Base-by-base conservation (phyloP, 1,139 yeast species). In the Arxiozyma bovina region DNA sequence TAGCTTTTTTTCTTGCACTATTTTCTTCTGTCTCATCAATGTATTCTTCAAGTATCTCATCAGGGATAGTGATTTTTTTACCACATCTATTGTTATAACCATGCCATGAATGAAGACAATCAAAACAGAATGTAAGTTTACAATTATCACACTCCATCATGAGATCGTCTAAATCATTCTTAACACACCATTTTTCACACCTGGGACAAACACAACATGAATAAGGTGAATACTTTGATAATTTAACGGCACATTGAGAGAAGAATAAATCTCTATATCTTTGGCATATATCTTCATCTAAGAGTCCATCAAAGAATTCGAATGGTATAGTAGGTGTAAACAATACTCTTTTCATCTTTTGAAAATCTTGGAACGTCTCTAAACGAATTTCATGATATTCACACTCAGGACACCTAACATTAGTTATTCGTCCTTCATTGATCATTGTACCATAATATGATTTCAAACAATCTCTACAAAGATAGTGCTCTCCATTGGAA, bases 91-190 rank as follows among this genome's bases (percentile, higher is more conserved):
- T 77, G 54, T 73, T 76, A 21, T 76, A 70, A 1, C 87, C 87
- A 67, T 84, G 91, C 84, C 87, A 83, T 1, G 87, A 80, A 58
- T 79, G 82, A 17, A 74, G 68, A 65, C 90, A 84, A 42, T 74
- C 75, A 57, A 74, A 74, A 63, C 90, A 84, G 62, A 82, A 84
- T 1, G 86, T 84, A 62, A 77, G 74, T 17, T 71, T 67, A 64
- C 89, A 84, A 11, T 65, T 60, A 0, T 75, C 70, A 60, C 91
- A 84, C 20, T 77, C 73, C 9, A 82, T 75, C 57, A 84, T 69
- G n/a, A 75, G 69, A 18, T 79, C 81, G 53, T 76, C 77, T n/a
- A 77, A 68, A 57, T 81, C 71, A 54, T 74, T 73, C 57, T 82
- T 68, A 55, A 81, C 70, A 54, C 80, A 72, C 71, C 76, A 73